Conservation (phyloP, 2,329 filamentous ascomycete species). For the Talaromyces sp. region DNA sequence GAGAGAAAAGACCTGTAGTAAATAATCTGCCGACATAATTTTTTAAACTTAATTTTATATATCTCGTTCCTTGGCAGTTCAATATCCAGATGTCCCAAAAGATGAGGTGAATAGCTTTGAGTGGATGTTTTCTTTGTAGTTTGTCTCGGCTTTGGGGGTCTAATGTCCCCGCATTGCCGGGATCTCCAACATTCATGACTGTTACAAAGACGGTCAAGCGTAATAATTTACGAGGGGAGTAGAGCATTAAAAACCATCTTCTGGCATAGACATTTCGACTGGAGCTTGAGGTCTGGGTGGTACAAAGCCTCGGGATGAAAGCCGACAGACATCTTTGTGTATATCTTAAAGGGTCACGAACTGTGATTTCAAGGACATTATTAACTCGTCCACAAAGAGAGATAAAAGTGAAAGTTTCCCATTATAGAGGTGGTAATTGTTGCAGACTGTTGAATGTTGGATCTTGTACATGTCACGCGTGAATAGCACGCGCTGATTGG, state of each 20-base stretch:
- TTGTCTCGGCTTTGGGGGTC: neutral
- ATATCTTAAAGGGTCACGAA: neutral
- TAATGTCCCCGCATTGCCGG: neutral
- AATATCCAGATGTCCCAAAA: neutral
- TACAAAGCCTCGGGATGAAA: neutral
- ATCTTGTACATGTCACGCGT: neutral
- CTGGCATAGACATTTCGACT: neutral
- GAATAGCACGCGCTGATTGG: neutral
- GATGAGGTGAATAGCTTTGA: neutral
- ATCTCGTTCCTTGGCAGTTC: neutral
- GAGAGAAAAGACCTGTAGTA: neutral
- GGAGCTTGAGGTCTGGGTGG: neutral
- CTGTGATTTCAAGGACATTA: fast-evolving
- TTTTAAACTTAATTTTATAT: neutral
- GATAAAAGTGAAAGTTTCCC: neutral
- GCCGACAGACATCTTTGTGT: neutral
- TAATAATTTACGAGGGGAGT: neutral
- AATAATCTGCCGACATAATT: neutral
- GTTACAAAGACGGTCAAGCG: neutral
- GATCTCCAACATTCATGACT: neutral
- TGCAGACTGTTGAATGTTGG: neutral
- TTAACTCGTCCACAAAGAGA: neutral
- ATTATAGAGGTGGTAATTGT: neutral
- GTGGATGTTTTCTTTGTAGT: neutral
- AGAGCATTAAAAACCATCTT: neutral